Conservation (phyloP, 768 basidiomycete species). For the Leccinum ochraceum region DNA sequence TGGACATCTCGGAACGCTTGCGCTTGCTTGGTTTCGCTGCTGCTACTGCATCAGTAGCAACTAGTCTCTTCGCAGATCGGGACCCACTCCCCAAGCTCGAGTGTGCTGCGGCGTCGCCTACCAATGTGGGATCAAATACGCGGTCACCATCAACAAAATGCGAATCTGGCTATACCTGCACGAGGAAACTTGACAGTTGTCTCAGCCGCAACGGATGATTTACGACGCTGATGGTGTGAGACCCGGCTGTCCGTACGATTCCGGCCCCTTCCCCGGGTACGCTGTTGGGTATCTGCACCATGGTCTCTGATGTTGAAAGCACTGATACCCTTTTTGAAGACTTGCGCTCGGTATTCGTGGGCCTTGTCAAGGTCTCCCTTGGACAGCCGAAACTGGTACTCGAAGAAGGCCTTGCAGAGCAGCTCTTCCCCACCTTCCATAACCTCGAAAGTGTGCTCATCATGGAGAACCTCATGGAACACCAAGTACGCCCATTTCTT, state of each 20-base stretch:
- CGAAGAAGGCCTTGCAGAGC: constrained; percentile 25
- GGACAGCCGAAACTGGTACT: constrained; percentile 17
- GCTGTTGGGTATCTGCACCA: not conserved
- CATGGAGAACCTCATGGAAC: constrained; percentile 1
- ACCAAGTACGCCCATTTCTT: constrained; percentile 17
- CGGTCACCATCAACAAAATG: not conserved
- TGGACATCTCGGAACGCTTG: not conserved
- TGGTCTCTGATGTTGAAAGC: constrained; percentile 5
- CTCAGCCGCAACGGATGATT: not conserved
- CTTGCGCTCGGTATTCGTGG: not conserved
- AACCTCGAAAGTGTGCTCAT: constrained; percentile 2
- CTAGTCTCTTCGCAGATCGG: not conserved
- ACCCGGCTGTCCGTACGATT: not conserved
- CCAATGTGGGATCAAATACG: constrained; percentile 3
- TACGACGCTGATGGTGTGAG: not conserved
- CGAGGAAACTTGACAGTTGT: not conserved
- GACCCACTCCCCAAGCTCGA: not conserved
- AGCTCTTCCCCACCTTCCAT: constrained; percentile 8
- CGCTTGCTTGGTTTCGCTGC: not conserved
- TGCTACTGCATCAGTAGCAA: not conserved
- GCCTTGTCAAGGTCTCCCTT: not conserved
- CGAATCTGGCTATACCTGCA: constrained; percentile 13
- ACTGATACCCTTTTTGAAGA: constrained; percentile 11
- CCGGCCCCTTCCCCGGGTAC: not conserved
- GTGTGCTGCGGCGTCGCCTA: not conserved